These are phyloP conservation scores for Cercospora citrullina DNA, from an alignment of 2,329 filamentous ascomycete species.

Conservation along the genomic window DNA sequence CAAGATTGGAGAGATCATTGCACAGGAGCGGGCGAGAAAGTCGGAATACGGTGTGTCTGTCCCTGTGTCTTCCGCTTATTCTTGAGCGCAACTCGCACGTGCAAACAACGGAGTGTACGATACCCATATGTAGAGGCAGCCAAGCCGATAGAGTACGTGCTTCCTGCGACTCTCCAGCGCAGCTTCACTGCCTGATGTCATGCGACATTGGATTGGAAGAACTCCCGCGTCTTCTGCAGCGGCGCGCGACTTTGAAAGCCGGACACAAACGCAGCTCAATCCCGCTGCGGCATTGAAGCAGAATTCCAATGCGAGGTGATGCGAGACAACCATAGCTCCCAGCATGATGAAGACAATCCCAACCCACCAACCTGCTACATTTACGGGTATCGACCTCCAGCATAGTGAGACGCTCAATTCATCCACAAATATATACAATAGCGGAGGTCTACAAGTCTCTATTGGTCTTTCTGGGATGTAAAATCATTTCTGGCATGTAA, in stretches of 20 bases:
- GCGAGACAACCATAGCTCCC: neutral
- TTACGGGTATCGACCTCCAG: neutral
- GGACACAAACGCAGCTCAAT: neutral
- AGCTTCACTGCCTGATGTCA: neutral
- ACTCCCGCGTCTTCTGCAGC: neutral
- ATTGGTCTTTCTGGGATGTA: constrained; percentile 44
- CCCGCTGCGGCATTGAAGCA: neutral
- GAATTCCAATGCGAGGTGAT: neutral
- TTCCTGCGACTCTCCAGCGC: neutral
- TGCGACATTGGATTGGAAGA: neutral
- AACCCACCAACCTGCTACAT: neutral
- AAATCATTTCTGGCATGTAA: constrained; percentile 41
- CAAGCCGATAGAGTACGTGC: neutral
- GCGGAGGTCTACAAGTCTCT: constrained; percentile 1
- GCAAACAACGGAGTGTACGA: constrained; percentile 17
- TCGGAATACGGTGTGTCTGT: neutral
- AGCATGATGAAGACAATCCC: neutral
- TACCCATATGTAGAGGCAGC: constrained; percentile 14
- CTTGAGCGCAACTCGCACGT: neutral
- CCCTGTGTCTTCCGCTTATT: neutral
- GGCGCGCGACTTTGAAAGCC: neutral
- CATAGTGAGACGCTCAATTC: neutral
- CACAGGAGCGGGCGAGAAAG: constrained; percentile 24
- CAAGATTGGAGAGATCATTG: constrained; percentile 47
- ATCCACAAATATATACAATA: neutral